Base-by-base conservation (phyloP, 1,139 yeast genomes). In the Torulaspora pretoriensis region DNA sequence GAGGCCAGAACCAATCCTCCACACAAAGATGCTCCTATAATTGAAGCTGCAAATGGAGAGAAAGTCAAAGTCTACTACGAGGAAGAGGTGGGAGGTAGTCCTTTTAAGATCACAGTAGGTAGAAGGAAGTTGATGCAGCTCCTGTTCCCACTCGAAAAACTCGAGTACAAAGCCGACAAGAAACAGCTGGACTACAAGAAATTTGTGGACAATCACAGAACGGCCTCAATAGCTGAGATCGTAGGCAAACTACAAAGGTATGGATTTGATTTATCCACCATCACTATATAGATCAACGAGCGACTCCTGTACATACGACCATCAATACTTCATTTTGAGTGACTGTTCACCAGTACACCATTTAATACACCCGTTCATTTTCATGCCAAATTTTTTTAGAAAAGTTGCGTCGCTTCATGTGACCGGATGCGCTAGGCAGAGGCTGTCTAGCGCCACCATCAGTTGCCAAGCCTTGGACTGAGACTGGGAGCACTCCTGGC, bases 71-170 rank as follows among this genome's bases (percentile, higher is more conserved):
- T 83, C 3, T 81, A 69, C 59, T 78, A 72, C 63, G 67, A 74
- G 36, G 78, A 77, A 42, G 59, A 61, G 9, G 68, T 71, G 39
- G 67, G 64, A 26, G 78, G 74, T 14, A 47, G 68, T 37, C 75
- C 78, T 34, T 65, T 75, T 52, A 68, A 73, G 52, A 64, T 86
- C 49, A 70, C 68, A 5, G 81, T 77, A 29, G 90, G 92, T 35
- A 80, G 80, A 64, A 75, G 85, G 59, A 77, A 72, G 59, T 68
- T 88, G 38, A 65, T 86, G 51, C 67, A 72, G 35, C 68, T 65
- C 43, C 71, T 84, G 55, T 81, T 69, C 60, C 76, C 78, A 24
- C 70, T 70, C 47, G 81, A 72, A 51, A 73, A 61, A 65, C 51
- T 59, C 45, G 73, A 71, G 61, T 71, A 67, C 65, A 72, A 68